These are phyloP conservation scores for Drechslerella stenobrocha DNA, from an alignment of 2,329 filamentous ascomycete species.

Conservation along the genomic window DNA sequence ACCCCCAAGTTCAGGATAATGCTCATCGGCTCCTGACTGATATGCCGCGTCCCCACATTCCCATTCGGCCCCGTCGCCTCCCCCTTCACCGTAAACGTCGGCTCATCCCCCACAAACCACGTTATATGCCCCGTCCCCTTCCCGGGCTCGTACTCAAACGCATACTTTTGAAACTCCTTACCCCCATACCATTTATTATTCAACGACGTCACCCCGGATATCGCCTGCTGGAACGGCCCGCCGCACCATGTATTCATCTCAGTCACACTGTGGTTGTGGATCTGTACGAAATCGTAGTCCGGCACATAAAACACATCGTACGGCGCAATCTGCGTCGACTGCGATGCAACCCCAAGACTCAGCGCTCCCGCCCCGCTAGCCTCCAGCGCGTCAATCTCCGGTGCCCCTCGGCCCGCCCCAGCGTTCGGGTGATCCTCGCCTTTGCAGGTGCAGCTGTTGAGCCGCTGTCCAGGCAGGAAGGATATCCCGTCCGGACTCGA, in stretches of 20 bases:
- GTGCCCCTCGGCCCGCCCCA: constrained; percentile 68
- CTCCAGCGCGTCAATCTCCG: constrained; percentile 73
- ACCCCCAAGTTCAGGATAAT: constrained; percentile 72
- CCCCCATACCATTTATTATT: constrained; percentile 71
- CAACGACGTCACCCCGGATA: constrained; percentile 65
- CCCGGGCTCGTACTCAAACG: constrained; percentile 67
- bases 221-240: constrained; percentile 66
- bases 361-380: constrained; percentile 60
- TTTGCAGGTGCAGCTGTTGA: constrained; percentile 69
- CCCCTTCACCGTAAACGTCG: constrained; percentile 65
- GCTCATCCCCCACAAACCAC: constrained; percentile 70
- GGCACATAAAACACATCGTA: constrained; percentile 59
- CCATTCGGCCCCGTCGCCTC: constrained; percentile 68
- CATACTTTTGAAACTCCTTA: constrained; percentile 65
- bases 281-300: constrained; percentile 64
- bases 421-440: constrained; percentile 68
- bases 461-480: constrained; percentile 69
- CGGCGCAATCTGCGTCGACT: constrained; percentile 60
- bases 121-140: constrained; percentile 62
- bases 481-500: constrained; percentile 69
- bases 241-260: constrained; percentile 66
- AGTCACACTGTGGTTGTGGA: constrained; percentile 65
- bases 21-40: constrained; percentile 70
- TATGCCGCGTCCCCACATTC: constrained; percentile 68
- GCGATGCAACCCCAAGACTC: constrained; percentile 58